A percentile compares a stretch with the other conserved stretches of the same genome.
These are phyloP conservation scores for Tetraselmis striata DNA, from an alignment of 139 green algal species.

Conservation along the genomic window DNA sequence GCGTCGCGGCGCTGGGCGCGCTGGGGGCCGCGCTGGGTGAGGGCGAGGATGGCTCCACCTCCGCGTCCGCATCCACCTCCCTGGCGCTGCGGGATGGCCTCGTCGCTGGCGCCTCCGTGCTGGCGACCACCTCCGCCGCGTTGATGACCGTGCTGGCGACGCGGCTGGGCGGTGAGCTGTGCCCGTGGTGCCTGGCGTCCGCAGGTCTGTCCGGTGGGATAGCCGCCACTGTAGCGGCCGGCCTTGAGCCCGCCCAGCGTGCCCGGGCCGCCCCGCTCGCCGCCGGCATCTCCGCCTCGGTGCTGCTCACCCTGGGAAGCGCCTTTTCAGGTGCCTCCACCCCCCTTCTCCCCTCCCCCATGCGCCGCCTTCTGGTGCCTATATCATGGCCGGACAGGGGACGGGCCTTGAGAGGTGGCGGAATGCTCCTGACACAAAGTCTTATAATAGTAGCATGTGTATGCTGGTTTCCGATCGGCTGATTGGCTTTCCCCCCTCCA, in stretches of 20 bases:
- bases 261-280: neutral
- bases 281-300: neutral
- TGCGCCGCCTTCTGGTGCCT: too few species aligned
- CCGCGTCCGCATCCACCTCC: too few species aligned
- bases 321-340: neutral
- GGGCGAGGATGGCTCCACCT: neutral
- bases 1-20: slow-evolving; percentile 36
- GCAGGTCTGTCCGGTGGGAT: slow-evolving; percentile 51
- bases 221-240: slow-evolving; percentile 8
- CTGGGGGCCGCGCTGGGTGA: slow-evolving; percentile 6
- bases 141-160: slow-evolving; percentile 65
- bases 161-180: slow-evolving; percentile 53
- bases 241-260: slow-evolving; percentile 13
- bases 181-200: slow-evolving; percentile 63
- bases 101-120: slow-evolving; percentile 37
- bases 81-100: slow-evolving; percentile 14
- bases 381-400: too few species aligned
- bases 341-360: slow-evolving; percentile 11
- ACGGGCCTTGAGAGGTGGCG: too few species aligned
- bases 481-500: too few species aligned
- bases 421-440: too few species aligned
- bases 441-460: too few species aligned
- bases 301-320: neutral
- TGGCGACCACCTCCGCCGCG: slow-evolving; percentile 55
- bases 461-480: too few species aligned